phyloP scores from a whole-genome alignment of 495 filamentous ascomycete genomes.

The Bryoglossum gracile region DNA sequence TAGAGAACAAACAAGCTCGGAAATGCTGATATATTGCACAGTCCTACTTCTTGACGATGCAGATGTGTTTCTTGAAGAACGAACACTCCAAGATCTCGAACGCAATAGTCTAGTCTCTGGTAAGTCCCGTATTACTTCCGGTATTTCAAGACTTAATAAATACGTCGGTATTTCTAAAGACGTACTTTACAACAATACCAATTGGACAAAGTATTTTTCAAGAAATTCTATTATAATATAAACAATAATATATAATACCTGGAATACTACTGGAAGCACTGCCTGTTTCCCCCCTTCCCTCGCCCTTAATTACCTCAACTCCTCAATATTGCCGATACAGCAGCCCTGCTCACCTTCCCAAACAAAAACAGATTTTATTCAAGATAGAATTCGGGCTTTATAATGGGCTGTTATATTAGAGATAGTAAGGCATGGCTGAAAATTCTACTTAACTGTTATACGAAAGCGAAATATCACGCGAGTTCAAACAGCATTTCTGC shows the following conservation, averaged over 20 bases:
- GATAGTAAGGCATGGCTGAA: too few species aligned
- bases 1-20: background rate
- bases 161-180: too few species aligned
- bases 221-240: too few species aligned
- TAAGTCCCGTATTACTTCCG: too few species aligned
- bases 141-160: too few species aligned
- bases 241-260: too few species aligned
- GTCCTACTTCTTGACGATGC: conserved; percentile 67
- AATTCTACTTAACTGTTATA: too few species aligned
- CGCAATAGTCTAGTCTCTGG: conserved; percentile 10
- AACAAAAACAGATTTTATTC: background rate
- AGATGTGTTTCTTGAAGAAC: conserved; percentile 11
- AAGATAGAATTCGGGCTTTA: background rate
- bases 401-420: background rate
- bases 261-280: too few species aligned
- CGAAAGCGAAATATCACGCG: too few species aligned
- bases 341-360: background rate
- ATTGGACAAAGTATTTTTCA: too few species aligned
- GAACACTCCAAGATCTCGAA: background rate
- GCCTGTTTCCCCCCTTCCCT: background rate
- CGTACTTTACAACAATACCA: too few species aligned
- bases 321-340: background rate
- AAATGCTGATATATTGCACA: conserved; percentile 15
- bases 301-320: background rate
- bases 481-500: too few species aligned